Conservation (phyloP, 2,329 filamentous ascomycete genomes). For the Scedosporium aurantiacum region DNA sequence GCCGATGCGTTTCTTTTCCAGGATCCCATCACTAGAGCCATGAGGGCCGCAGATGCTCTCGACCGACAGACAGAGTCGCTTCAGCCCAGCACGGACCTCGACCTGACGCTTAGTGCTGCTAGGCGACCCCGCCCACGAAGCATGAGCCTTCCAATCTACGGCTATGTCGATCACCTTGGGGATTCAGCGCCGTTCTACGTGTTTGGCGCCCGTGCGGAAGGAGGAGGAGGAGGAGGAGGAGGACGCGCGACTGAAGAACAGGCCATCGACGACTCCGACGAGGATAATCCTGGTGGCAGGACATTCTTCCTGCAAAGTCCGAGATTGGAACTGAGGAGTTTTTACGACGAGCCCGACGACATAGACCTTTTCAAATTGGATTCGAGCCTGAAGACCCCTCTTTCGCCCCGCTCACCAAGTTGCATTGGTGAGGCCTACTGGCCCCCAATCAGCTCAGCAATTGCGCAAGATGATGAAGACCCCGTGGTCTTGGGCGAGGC, state of each 20-base stretch:
- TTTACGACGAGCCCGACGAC: constrained; percentile 15
- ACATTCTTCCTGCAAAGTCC: constrained; percentile 12
- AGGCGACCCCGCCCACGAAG: constrained; percentile 31
- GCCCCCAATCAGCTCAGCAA: constrained; percentile 10
- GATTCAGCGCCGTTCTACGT: constrained; percentile 36
- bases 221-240: neutral
- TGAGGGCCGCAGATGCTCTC: constrained; percentile 48
- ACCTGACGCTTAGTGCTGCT: constrained; percentile 23
- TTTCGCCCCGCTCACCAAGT: constrained; percentile 17
- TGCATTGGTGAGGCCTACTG: constrained; percentile 24
- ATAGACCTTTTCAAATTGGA: constrained; percentile 11
- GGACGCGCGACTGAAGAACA: neutral
- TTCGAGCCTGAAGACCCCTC: constrained; percentile 11
- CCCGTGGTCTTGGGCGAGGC: constrained; percentile 29
- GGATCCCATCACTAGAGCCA: constrained; percentile 42
- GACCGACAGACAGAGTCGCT: constrained; percentile 43
- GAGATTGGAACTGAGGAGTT: constrained; percentile 18
- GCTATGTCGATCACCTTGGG: constrained; percentile 29
- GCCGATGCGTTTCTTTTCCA: constrained; percentile 12
- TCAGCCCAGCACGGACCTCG: constrained; percentile 38
- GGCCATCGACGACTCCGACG: neutral
- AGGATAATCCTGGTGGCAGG: neutral
- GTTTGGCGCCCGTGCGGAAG: constrained; percentile 24
- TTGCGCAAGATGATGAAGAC: constrained; percentile 20
- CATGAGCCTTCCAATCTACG: constrained; percentile 37